These are phyloP conservation scores for Hirschfeldia incana DNA, from an alignment of 345 rosid species.

Conservation along the genomic window DNA sequence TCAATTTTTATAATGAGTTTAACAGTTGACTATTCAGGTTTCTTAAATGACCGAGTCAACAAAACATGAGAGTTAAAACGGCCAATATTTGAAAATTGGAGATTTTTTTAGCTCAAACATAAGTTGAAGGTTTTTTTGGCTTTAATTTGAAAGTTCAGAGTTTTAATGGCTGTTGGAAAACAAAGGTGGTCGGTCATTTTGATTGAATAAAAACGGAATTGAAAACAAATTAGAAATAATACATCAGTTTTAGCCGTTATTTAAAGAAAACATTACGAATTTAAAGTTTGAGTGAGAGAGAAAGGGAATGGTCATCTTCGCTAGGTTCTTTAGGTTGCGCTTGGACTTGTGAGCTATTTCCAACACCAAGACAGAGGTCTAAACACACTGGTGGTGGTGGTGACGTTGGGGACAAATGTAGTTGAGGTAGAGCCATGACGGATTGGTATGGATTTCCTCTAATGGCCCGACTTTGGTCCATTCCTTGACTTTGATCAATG, in stretches of 20 bases:
- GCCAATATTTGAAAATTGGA: no score
- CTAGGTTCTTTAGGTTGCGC: neutral
- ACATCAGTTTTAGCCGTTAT: neutral
- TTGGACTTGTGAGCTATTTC: neutral
- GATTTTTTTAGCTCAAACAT: no score
- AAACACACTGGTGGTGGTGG: neutral
- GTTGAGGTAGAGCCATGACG: neutral
- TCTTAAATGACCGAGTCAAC: no score
- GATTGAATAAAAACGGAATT: no score
- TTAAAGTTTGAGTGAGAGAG: constrained; percentile 14
- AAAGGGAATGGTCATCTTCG: neutral
- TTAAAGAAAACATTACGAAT: neutral
- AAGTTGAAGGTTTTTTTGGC: no score
- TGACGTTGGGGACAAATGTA: neutral
- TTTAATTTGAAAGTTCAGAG: no score
- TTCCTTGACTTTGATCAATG: neutral
- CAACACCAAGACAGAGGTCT: neutral
- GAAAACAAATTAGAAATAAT: neutral
- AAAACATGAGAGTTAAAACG: no score
- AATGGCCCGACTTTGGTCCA: neutral
- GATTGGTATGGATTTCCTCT: neutral
- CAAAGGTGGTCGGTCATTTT: no score
- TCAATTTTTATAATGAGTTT: no score
- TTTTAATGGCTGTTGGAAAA: no score
- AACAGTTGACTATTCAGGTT: no score